These are phyloP conservation scores for Sphagnum tenellum DNA, from an alignment of 225 moss, liverwort and hornwort genomes.

Conservation along the genomic window DNA sequence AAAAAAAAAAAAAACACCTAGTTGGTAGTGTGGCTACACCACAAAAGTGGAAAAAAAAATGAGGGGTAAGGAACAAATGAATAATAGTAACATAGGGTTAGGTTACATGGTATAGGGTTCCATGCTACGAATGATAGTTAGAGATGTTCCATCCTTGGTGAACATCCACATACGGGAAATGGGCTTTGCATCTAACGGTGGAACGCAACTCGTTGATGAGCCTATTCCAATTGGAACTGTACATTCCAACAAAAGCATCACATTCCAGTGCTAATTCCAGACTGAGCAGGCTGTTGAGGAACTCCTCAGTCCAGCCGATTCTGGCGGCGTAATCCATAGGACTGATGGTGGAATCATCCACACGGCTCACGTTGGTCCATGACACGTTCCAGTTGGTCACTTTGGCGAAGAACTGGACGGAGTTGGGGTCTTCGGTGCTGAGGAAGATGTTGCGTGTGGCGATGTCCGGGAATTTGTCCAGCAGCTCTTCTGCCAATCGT, in stretches of 20 bases:
- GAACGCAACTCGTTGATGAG: slow-evolving; percentile 24
- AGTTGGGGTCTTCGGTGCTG: slow-evolving; percentile 35
- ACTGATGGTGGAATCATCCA: neutral
- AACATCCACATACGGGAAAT: slow-evolving; percentile 13
- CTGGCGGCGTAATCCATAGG: slow-evolving; percentile 3
- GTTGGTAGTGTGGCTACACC: no score
- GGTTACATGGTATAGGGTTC: no score
- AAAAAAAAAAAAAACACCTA: no score
- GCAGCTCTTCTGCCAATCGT: slow-evolving; percentile 14
- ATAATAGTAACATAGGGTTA: no score
- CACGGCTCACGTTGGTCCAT: slow-evolving; percentile 30
- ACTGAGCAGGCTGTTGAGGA: slow-evolving; percentile 19
- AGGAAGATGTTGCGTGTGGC: slow-evolving; percentile 30
- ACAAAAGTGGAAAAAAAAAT: no score
- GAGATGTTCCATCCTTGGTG: slow-evolving; percentile 16
- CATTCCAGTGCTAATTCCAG: slow-evolving; percentile 23
- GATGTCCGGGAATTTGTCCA: slow-evolving; percentile 10
- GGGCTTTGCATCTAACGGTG: slow-evolving; percentile 11
- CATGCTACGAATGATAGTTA: slow-evolving; percentile 12
- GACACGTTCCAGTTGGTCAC: slow-evolving; percentile 28
- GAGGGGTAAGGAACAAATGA: no score
- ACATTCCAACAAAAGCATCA: slow-evolving; percentile 23
- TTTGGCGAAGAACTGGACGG: slow-evolving; percentile 19
- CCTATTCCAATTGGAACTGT: slow-evolving; percentile 25
- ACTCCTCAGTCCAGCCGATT: slow-evolving; percentile 18